Base-by-base conservation (phyloP, 495 filamentous ascomycete species). In the Penicillium alfredii region DNA sequence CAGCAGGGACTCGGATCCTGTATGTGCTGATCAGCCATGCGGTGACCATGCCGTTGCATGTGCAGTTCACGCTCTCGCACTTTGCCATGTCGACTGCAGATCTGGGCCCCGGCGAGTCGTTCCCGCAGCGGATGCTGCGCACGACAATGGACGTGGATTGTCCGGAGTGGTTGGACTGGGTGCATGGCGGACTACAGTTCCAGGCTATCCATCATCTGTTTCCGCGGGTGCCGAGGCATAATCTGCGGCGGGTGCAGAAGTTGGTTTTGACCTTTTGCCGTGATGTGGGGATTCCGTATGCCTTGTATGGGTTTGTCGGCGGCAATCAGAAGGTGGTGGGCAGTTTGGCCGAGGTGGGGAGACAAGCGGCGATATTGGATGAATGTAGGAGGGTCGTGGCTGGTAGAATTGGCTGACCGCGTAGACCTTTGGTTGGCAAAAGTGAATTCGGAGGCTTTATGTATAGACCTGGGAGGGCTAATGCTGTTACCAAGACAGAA, bases 91-190 rank as follows among this genome's bases (percentile, higher is more conserved):
- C 78, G 46, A 94, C 88, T 1, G 74, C 84, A 4, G 88, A 94
- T 49, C 68, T 92, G 6, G 88, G 88, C 2, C 71, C 77, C 2
- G 61, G 77, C 35, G 88, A 94, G 64, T 87, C 80, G 8, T 94
- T 94, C 57, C 80, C 88, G 4, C 88, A 94, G 62, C 83, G 80
- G 61, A 94, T 93, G 88, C 69, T 94, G 30, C 72, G 88, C 31
- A 94, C 88, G 6, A 94, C 88, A 3, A 94, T 94, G 88, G 88
- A 94, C 42, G 80, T 94, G 6, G 88, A 92, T 50, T 94, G 88
- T 53, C 86, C 88, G 0, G 56, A 72, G 17, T 94, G 88, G 88
- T 67, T 94, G 24, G 88, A 94, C 55, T 94, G 88, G 48, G 72
- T 94, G 53, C 88, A 94, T 49, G 88, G 88, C 11, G 88, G 88